Evolutionary conservation across 2,329 filamentous ascomycete species (phyloP), one percentile per base, ranked within the genome.

Genomic region (Clonostachys chloroleuca): DNA sequence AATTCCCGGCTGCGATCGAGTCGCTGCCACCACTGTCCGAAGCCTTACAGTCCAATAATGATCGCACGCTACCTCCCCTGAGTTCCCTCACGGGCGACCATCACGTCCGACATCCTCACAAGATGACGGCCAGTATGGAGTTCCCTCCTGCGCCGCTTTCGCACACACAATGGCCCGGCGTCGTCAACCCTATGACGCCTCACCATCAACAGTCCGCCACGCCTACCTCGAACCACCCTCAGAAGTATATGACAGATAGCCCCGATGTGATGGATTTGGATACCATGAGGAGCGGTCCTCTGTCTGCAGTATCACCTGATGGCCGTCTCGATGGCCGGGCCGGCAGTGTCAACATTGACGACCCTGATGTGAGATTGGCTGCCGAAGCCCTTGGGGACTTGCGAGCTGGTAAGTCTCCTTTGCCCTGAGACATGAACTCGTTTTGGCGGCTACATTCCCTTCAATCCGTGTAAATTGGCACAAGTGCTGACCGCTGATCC

Each of bases 331-430:
- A 73, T 51, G 69, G 67, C 5, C 64, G 75, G 43, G 65, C 73
- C 6, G 68, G 68, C 47, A 81, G 75, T 49, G 75, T 83, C 43
- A 81, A 70, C 49, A 63, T 86, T 30, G 83, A 86, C 56, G 83
- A 86, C 53, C 82, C 83, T 4, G 82, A 86, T 56, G 83, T 87
- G 35, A 75, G 82, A 40, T 72, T 86, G 55, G 87, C 87, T 20
- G 87, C 87, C 33, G 86, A 91, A 64, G 87, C 87, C 8, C 70
- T 92, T 13, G 86, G 87, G 43, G 85, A 89, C 55, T 73, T 92
- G 50, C 78, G 84, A 66, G 83, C 86, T 57, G 86, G 87, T 90
- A 70, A 60, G 77, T 66, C 16, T 40, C 36, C 3, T 39, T 7
- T 39, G 17, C 24, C 24, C 9, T 30, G 24, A 30, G 24, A 30